Evolutionary conservation across 2,329 filamentous ascomycete genomes (phyloP).

Genomic region (Cladosporium austrohemisphaericum): DNA sequence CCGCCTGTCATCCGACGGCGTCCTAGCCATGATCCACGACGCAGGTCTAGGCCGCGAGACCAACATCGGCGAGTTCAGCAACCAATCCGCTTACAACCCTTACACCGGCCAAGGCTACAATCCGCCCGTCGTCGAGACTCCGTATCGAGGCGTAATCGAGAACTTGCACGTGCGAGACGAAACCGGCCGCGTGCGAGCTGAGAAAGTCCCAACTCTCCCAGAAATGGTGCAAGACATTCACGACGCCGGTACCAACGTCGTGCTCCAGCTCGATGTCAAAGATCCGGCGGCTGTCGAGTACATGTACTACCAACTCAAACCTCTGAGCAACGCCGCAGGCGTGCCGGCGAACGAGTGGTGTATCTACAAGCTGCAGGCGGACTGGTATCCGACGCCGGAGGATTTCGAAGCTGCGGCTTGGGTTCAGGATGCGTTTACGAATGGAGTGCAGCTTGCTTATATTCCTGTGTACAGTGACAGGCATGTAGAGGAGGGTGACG

Average conservation of each 20-base stretch:
- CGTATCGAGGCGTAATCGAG: conserved; percentile 15
- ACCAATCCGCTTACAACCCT: conserved; percentile 18
- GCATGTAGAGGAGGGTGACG: conserved; percentile 15
- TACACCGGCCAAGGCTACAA: conserved; percentile 21
- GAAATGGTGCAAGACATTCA: conserved; percentile 21
- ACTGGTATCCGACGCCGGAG: conserved; percentile 18
- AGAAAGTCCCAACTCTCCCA: conserved; percentile 17
- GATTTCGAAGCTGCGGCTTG: conserved; percentile 19
- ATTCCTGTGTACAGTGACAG: conserved; percentile 20
- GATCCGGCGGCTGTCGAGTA: conserved; percentile 20
- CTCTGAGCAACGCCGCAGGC: conserved; percentile 9
- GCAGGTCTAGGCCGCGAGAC: conserved; percentile 18
- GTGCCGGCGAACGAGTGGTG: conserved; percentile 20
- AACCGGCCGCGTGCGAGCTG: conserved; percentile 18
- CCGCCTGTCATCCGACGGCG: conserved; percentile 17
- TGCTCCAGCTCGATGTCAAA: conserved; percentile 22
- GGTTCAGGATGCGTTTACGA: conserved; percentile 20
- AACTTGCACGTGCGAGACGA: conserved; percentile 20
- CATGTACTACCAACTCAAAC: conserved; percentile 21
- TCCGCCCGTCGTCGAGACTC: conserved; percentile 11
- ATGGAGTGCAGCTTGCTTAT: conserved; percentile 11
- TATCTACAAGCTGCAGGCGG: conserved; percentile 21
- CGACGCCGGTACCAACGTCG: conserved; percentile 20
- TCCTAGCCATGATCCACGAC: conserved; percentile 20
- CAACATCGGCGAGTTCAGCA: conserved; percentile 19